Conservation (phyloP, 345 rosid species). For the Hevea brasiliensis region DNA sequence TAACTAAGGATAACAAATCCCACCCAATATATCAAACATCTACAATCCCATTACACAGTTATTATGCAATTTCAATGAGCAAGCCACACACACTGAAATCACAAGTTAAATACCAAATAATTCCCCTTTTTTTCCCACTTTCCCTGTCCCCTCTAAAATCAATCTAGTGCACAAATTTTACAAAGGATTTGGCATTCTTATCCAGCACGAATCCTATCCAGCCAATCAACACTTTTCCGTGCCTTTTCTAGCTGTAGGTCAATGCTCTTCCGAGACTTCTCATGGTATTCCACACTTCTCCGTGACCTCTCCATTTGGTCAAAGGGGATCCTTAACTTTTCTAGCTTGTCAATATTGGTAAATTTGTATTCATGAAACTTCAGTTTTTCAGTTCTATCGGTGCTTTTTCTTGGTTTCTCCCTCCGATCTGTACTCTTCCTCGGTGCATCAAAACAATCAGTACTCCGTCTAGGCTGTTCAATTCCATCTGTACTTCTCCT, state of each 20-base stretch:
- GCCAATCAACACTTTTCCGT: constrained; percentile 74
- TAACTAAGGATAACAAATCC: constrained; percentile 9
- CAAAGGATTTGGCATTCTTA: constrained; percentile 2
- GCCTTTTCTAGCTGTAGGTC: constrained; percentile 73
- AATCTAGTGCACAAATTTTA: constrained; percentile 22
- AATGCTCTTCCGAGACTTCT: constrained; percentile 67
- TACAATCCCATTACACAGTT: constrained; percentile 8
- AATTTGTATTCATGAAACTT: constrained; percentile 61
- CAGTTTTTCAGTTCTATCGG: constrained; percentile 43
- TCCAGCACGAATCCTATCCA: constrained; percentile 23
- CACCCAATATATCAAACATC: constrained; percentile 11
- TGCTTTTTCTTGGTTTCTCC: constrained; percentile 71
- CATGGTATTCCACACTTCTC: constrained; percentile 87
- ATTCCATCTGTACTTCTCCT: constrained; percentile 66
- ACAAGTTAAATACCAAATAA: constrained; percentile 9
- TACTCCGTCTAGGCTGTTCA: constrained; percentile 56
- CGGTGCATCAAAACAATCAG: constrained; percentile 60
- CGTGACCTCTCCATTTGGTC: constrained; percentile 85
- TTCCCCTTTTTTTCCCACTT: constrained; percentile 2
- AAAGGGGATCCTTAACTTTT: constrained; percentile 50
- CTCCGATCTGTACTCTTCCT: constrained; percentile 69
- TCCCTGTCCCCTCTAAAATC: not conserved
- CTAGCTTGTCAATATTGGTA: constrained; percentile 24
- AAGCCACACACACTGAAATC: constrained; percentile 16
- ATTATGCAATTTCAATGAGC: constrained; percentile 13